These are phyloP conservation scores for Fusarium solani-melongenae DNA, from an alignment of 2,329 filamentous ascomycete genomes.

Conservation along the genomic window DNA sequence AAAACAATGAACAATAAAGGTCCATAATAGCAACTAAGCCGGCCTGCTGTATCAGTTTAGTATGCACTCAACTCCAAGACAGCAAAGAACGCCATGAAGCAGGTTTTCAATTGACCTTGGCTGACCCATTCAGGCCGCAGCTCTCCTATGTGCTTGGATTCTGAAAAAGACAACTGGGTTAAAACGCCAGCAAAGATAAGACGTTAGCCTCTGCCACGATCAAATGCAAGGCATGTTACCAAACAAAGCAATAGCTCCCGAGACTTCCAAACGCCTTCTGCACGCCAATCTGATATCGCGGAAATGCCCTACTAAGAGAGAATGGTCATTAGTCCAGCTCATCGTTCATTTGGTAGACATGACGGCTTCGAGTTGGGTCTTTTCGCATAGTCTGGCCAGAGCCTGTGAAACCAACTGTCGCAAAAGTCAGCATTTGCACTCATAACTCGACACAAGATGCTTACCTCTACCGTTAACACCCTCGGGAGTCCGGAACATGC, in stretches of 20 bases:
- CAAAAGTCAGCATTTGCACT: slow-evolving; percentile 31
- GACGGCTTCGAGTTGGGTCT: slow-evolving; percentile 82
- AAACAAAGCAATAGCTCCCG: slow-evolving; percentile 45
- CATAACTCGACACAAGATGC: slow-evolving; percentile 26
- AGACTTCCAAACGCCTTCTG: slow-evolving; percentile 41
- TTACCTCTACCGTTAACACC: slow-evolving; percentile 86
- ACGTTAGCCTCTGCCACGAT: slow-evolving; percentile 57
- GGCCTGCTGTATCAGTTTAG: slow-evolving; percentile 34
- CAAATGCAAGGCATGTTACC: slow-evolving; percentile 50
- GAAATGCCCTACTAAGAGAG: slow-evolving; percentile 42
- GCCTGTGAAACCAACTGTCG: slow-evolving; percentile 90
- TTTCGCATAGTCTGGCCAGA: slow-evolving; percentile 97
- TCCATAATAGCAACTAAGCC: not conserved
- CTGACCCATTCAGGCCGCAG: slow-evolving; percentile 13
- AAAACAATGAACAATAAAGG: not conserved
- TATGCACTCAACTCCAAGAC: slow-evolving; percentile 20
- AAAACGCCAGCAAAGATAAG: slow-evolving; percentile 40
- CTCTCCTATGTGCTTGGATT: slow-evolving; percentile 39
- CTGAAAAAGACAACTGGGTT: slow-evolving; percentile 33
- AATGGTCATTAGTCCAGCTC: slow-evolving; percentile 71
- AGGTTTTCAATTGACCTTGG: slow-evolving; percentile 38
- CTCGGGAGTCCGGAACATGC: slow-evolving; percentile 96
- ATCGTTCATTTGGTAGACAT: slow-evolving; percentile 84
- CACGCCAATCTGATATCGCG: slow-evolving; percentile 30
- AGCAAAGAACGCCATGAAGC: slow-evolving; percentile 11